Percentiles rank a stretch among this genome's conserved stretches.
These are phyloP conservation scores for Colletotrichum coccodes DNA, from an alignment of 2,329 filamentous ascomycete genomes.

Conservation along the genomic window DNA sequence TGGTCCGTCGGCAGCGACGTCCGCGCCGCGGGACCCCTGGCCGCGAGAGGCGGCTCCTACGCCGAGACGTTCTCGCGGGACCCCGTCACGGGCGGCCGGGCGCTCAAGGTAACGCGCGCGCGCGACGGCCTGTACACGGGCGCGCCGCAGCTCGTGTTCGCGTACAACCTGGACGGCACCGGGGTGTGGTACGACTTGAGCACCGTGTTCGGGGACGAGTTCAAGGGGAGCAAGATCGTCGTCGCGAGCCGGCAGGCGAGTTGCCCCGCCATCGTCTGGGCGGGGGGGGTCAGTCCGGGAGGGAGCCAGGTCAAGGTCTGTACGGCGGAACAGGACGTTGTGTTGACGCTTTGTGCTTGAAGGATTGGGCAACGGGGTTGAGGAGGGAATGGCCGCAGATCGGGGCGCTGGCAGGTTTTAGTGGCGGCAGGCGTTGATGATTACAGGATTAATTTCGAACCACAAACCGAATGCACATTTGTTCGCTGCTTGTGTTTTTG, in stretches of 20 bases:
- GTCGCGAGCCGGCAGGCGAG: slow-evolving; percentile 40
- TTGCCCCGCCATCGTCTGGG: slow-evolving; percentile 50
- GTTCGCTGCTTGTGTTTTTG: too few species aligned
- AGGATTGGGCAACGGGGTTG: too few species aligned
- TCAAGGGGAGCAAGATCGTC: slow-evolving; percentile 45
- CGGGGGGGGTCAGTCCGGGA: slow-evolving; percentile 44
- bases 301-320: slow-evolving; percentile 52
- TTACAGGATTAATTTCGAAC: too few species aligned
- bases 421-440: background rate
- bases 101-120: slow-evolving; percentile 48
- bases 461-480: too few species aligned
- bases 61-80: slow-evolving; percentile 46
- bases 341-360: slow-evolving; percentile 47
- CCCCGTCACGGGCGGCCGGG: slow-evolving; percentile 48
- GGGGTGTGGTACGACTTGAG: slow-evolving; percentile 52
- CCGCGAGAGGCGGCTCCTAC: slow-evolving; percentile 40
- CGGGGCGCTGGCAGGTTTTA: too few species aligned
- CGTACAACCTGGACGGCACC: slow-evolving; percentile 48
- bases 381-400: background rate
- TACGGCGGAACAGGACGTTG: slow-evolving; percentile 42
- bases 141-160: slow-evolving; percentile 51
- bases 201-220: slow-evolving; percentile 52
- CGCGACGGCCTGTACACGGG: slow-evolving; percentile 50
- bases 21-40: slow-evolving; percentile 39
- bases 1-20: slow-evolving; percentile 50